A percentile compares a stretch with the other conserved stretches of the same genome.
Evolutionary conservation across 169 alveolate genomes (phyloP).

Genomic region (Amoebophrya sp.): DNA sequence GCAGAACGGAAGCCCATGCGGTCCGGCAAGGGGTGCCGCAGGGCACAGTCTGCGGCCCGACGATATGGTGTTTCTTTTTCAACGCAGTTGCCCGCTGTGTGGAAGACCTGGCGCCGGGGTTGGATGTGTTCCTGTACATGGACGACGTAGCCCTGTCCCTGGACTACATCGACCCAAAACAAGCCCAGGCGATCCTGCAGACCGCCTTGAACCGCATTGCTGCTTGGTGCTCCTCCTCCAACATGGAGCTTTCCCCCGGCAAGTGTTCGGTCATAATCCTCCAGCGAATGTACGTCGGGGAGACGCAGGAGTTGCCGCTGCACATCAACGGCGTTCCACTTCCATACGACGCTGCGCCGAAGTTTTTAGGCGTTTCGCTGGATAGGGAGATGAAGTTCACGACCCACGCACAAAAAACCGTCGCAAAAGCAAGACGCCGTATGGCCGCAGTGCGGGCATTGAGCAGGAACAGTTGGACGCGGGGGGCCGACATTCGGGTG

Average conservation of each 20-base stretch:
- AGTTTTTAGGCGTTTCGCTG: not conserved
- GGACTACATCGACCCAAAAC: not conserved
- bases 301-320: not conserved
- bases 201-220: not conserved
- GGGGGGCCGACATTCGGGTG: not conserved
- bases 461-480: not conserved
- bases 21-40: not conserved
- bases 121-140: not conserved
- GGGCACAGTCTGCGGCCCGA: not conserved
- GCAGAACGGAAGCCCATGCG: not conserved
- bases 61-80: not conserved
- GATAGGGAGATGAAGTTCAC: not conserved
- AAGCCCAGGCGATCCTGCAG: not conserved
- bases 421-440: not conserved
- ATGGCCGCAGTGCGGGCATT: not conserved
- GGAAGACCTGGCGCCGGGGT: too few relatives aligned
- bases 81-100: not conserved
- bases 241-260: not conserved
- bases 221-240: not conserved
- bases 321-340: not conserved
- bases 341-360: not conserved
- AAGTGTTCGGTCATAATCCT: not conserved
- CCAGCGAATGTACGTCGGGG: not conserved
- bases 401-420: not conserved
- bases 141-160: not conserved